Conservation (phyloP, 768 basidiomycete species). For the Amanita rimosa region DNA sequence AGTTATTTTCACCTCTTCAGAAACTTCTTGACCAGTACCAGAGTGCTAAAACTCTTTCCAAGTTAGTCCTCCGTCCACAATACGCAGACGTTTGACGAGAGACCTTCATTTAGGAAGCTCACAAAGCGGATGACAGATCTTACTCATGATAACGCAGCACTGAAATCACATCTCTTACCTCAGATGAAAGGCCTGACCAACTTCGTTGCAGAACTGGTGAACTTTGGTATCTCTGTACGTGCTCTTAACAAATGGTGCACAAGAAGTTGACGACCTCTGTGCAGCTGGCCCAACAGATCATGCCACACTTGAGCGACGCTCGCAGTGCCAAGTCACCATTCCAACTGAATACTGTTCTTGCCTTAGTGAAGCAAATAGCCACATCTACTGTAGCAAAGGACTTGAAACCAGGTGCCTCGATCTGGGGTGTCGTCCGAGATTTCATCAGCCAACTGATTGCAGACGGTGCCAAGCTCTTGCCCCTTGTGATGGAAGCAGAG, state of each 20-base stretch:
- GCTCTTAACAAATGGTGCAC: not conserved
- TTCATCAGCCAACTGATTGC: constrained; percentile 59
- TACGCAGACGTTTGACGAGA: not conserved
- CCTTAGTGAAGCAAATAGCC: constrained; percentile 65
- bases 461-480: constrained; percentile 62
- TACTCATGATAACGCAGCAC: constrained; percentile 54
- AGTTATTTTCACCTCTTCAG: constrained; percentile 75
- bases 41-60: constrained; percentile 69
- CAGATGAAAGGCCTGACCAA: constrained; percentile 67
- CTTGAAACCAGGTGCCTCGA: constrained; percentile 49
- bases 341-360: constrained; percentile 59
- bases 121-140: constrained; percentile 79
- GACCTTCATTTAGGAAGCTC: constrained; percentile 54
- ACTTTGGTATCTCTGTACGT: constrained; percentile 79
- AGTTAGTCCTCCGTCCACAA: constrained; percentile 29
- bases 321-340: constrained; percentile 71
- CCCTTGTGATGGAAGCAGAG: constrained; percentile 62
- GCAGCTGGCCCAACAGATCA: constrained; percentile 83
- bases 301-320: constrained; percentile 76
- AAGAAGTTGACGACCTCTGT: constrained; percentile 1
- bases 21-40: constrained; percentile 74
- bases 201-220: constrained; percentile 69
- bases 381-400: constrained; percentile 58
- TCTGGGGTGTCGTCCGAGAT: constrained; percentile 71
- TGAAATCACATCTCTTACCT: constrained; percentile 59